Base-by-base conservation (phyloP, 2,329 filamentous ascomycete genomes). In the Ophiocordyceps sinensis region DNA sequence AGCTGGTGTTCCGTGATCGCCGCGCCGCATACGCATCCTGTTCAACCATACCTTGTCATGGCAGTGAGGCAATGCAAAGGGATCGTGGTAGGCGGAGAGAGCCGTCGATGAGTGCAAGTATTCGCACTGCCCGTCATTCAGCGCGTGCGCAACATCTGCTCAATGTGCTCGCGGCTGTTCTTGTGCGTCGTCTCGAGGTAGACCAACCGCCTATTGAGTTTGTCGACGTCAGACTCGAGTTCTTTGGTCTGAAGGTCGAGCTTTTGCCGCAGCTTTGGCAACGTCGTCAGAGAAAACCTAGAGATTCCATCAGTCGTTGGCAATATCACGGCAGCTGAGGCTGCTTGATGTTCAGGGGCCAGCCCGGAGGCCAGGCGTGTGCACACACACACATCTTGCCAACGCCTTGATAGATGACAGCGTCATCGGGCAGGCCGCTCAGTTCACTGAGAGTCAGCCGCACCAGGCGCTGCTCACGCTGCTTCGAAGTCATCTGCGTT, bases 111-210 rank as follows among this genome's bases (percentile, higher is more conserved):
- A n/a, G 30, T 31, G 30, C 30, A n/a, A 11, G 8, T 13, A n/a
- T 10, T 14, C 32, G 4, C 17, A 10, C 3, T 14, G 5, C 5
- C 2, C 32, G 32, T 35, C 30, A 28, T 19, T 54, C 40, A 56
- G 41, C 62, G 73, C 64, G 56, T 75, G 75, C 55, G 50, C 26
- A 96, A 73, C 57, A 96, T 89, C 61, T 87, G 82, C 58, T 94
- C 82, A 51, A 96, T 82, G 56, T 94, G 86, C 50, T 88, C 79
- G 51, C 82, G 79, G 62, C 87, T 94, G 56, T 96, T 98, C 67
- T 93, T 87, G 58, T 86, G 83, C 39, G 91, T 96, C 43, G 86
- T 94, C 67, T 96, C 89, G 36, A 96, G 71, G 57, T 95, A 96
- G 52, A 89, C 77, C 53, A 95, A 68, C 61, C 85, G 87, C 73